A percentile compares a stretch with the other conserved stretches of the same genome.
These are phyloP conservation scores for Babesia caballi DNA, from an alignment of 169 alveolate species.

Conservation along the genomic window DNA sequence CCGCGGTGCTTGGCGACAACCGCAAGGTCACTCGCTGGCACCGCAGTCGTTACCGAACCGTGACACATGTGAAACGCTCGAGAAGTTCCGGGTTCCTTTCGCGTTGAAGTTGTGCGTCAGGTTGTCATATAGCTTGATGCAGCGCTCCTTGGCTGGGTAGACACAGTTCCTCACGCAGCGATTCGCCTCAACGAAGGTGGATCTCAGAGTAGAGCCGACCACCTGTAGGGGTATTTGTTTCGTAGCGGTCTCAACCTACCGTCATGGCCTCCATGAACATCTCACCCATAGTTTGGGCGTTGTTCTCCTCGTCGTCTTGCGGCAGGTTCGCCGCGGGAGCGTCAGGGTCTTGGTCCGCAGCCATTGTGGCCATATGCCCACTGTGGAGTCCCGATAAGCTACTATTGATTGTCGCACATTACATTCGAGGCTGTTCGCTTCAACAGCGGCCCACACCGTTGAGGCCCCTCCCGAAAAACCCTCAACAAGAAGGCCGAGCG, in stretches of 20 bases:
- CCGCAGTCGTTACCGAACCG: conserved; percentile 59
- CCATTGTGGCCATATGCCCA: conserved; percentile 39
- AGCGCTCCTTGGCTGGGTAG: conserved; percentile 57
- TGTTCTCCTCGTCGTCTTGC: conserved; percentile 35
- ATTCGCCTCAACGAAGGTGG: conserved; percentile 47
- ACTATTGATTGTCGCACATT: not conserved
- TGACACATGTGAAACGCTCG: conserved; percentile 11
- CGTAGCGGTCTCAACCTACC: conserved; percentile 5
- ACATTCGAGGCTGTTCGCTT: not conserved
- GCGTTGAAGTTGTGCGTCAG: conserved; percentile 33
- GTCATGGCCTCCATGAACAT: conserved; percentile 49
- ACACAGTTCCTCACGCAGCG: conserved; percentile 44
- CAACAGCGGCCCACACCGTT: not conserved
- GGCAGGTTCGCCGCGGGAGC: conserved; percentile 28
- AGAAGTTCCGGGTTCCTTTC: conserved; percentile 45
- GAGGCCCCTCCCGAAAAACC: too few relatives aligned
- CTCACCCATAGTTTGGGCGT: conserved; percentile 37
- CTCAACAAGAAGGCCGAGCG: too few relatives aligned
- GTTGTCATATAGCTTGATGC: conserved; percentile 48
- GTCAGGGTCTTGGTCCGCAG: conserved; percentile 31
- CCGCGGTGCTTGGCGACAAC: too few relatives aligned
- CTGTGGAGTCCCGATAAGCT: not conserved
- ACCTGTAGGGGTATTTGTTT: conserved; percentile 11
- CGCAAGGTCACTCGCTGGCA: not conserved
- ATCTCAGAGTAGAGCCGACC: conserved; percentile 36